Conservation (phyloP, 805 yeast genomes). For the Candida pseudofarinosa region DNA sequence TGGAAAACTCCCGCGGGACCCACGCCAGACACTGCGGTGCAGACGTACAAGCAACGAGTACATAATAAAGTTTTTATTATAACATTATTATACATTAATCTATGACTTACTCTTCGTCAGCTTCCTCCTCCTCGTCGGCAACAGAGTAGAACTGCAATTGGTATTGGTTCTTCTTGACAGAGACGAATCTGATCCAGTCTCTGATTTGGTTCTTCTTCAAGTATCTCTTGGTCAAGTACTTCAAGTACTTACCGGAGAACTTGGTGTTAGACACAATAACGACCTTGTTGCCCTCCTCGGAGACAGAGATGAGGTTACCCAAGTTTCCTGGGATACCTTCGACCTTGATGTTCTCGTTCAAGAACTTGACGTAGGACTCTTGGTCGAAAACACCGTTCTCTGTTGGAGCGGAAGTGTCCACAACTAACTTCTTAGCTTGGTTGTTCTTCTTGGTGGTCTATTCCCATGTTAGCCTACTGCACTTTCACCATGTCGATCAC, state of each 20-base stretch:
- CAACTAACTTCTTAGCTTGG: conserved; percentile 84
- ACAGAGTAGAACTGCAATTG: conserved; percentile 98
- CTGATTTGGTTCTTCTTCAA: conserved; percentile 99
- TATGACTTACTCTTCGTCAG: conserved; percentile 70
- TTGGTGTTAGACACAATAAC: conserved; percentile 87
- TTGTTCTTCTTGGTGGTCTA: conserved; percentile 71
- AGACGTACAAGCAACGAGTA: neutral
- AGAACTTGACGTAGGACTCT: conserved; percentile 95
- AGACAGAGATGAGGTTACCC: conserved; percentile 88
- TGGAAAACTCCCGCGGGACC: too few relatives aligned
- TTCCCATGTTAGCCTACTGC: conserved; percentile 72
- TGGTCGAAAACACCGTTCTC: conserved; percentile 98
- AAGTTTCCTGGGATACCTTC: conserved; percentile 96
- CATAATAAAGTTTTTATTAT: neutral
- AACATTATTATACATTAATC: neutral
- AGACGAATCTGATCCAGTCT: conserved; percentile 99
- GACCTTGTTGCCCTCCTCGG: conserved; percentile 81
- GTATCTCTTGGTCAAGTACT: conserved; percentile 99
- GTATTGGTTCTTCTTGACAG: conserved; percentile 93
- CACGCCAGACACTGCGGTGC: too few relatives aligned
- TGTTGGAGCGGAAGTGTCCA: conserved; percentile 96
- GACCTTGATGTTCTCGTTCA: conserved; percentile 98
- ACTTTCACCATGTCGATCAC: conserved; percentile 29
- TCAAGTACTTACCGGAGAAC: conserved; percentile 99
- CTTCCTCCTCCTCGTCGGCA: conserved; percentile 91